Percentiles rank a stretch among this genome's conserved stretches.
phyloP scores from a whole-genome alignment of 352 stramenopile species.

The Ophiocytium majus region DNA sequence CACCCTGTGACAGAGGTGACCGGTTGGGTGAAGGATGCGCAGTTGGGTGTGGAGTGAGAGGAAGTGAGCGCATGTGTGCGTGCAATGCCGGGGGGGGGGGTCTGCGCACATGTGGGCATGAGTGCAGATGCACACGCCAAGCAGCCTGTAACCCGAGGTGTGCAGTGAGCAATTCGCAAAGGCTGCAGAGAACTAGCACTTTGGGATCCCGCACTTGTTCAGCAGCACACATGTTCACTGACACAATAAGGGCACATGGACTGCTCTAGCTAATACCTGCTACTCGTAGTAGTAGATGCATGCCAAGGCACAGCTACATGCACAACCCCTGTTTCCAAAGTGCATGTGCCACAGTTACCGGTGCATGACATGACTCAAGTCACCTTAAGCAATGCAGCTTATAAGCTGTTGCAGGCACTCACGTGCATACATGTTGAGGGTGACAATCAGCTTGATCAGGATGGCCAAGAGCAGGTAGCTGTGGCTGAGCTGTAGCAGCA shows the following conservation, averaged over 20 bases:
- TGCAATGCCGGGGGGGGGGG: too few relatives aligned
- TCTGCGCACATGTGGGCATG: too few relatives aligned
- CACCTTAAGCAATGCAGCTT: background rate
- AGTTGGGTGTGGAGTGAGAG: background rate
- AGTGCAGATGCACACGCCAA: too few relatives aligned
- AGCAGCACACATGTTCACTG: too few relatives aligned
- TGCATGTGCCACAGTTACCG: too few relatives aligned
- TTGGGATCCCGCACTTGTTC: too few relatives aligned
- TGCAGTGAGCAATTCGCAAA: background rate
- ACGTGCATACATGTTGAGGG: constrained; percentile 5
- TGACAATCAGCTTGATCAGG: constrained; percentile 14
- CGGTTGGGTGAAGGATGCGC: background rate
- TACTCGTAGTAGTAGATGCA: background rate
- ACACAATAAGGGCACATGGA: too few relatives aligned
- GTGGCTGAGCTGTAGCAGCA: background rate
- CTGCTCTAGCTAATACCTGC: too few relatives aligned
- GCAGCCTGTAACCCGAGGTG: background rate
- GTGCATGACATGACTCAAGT: too few relatives aligned
- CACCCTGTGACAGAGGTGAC: background rate
- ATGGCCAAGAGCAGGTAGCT: background rate
- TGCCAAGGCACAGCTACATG: background rate
- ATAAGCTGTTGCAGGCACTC: background rate
- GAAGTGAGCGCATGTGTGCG: too few relatives aligned
- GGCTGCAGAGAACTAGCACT: background rate
- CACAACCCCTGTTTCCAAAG: background rate